Base-by-base conservation (phyloP, 2,329 filamentous ascomycete species). In the Verticillium klebahnii region DNA sequence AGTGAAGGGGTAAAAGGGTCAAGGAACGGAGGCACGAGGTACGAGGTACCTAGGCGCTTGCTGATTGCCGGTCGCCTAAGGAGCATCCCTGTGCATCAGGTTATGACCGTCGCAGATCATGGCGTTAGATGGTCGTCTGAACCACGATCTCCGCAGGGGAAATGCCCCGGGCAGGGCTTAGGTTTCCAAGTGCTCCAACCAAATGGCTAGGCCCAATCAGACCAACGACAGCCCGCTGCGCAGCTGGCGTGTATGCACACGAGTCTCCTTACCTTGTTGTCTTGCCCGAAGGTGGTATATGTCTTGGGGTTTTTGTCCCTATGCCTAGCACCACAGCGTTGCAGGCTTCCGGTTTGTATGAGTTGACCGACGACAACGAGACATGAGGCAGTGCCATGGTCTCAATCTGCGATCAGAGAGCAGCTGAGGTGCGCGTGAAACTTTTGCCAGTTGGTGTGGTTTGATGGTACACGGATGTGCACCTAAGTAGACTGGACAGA, bases 91-190 rank as follows among this genome's bases (percentile, higher is more conserved):
- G 69, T 70, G 73, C 73, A 69, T 74, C 71, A 75, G 71, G 70
- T 71, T 72, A 68, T 60, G 70, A 65, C 69, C 68, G 69, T 69
- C 67, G 71, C 69, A 72, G 71, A 74, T 73, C 71, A 73, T 74
- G 71, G 74, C 72, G 74, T 74, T 69, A 75, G 71, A 73, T 70
- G 67, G 66, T 72, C 74, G 73, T 75, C 75, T 76, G 74, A 74
- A 77, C 72, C 72, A 70, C 71, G 72, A 76, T 77, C 73, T 70
- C 70, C 74, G 63, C 73, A 73, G 71, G 73, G 75, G 67, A 67
- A 65, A 62, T 58, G 65, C 66, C 66, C 63, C 64, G 68, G 64
- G 68, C 67, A 68, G 69, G 66, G 64, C 64, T 67, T 63, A 61
- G 63, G 64, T 64, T 65, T 66, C 59, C 58, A 64, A 62, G 64